Conservation (phyloP, 202 grass and related monocot species). For the Tripidium arundinaceum region DNA sequence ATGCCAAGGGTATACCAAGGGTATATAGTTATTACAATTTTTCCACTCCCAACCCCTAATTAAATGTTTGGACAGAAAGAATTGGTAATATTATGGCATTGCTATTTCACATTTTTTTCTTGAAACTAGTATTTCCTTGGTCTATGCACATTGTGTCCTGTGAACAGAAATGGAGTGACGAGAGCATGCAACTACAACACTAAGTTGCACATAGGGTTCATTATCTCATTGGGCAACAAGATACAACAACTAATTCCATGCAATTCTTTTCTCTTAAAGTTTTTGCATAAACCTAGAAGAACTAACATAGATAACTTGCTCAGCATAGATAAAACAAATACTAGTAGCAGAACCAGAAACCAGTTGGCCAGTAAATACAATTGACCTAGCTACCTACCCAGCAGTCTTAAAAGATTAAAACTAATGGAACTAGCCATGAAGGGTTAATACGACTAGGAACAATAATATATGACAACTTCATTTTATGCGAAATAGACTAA, state of each 20-base stretch:
- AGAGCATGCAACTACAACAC: neutral
- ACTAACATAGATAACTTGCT: too few relatives aligned
- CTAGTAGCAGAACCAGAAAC: neutral
- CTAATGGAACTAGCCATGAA: neutral
- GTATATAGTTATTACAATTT: neutral
- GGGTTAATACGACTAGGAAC: neutral
- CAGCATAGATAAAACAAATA: too few relatives aligned
- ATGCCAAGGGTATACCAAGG: too few relatives aligned
- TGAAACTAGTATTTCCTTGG: neutral
- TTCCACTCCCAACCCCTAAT: neutral
- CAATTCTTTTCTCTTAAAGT: neutral
- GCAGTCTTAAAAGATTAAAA: neutral
- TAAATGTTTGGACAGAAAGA: neutral
- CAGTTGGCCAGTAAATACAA: neutral
- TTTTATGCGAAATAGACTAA: slow-evolving; percentile 9
- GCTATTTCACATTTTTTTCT: neutral
- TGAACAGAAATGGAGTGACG: neutral
- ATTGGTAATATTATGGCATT: neutral
- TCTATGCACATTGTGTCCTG: neutral
- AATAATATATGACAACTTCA: neutral
- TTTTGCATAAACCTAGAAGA: neutral
- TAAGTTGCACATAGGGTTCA: neutral
- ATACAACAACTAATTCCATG: neutral
- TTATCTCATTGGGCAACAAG: neutral
- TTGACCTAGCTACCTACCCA: neutral